phyloP scores from a whole-genome alignment of 2,329 filamentous ascomycete genomes.

The Phoma sp. region DNA sequence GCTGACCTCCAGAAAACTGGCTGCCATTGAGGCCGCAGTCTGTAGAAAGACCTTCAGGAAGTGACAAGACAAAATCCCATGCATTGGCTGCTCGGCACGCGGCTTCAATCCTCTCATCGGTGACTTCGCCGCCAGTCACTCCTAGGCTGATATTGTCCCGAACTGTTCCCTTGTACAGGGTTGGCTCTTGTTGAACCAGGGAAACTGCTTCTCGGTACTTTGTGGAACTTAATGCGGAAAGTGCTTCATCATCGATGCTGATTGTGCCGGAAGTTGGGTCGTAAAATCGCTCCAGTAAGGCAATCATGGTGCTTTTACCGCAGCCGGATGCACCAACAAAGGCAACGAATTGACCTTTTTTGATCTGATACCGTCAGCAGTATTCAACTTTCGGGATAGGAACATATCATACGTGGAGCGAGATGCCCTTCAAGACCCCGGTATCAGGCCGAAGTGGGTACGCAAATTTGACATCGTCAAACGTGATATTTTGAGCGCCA shows the following conservation, averaged over 20 bases:
- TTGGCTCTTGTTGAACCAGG: slow-evolving; percentile 56
- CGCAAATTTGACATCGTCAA: slow-evolving; percentile 77
- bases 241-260: slow-evolving; percentile 73
- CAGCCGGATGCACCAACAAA: slow-evolving; percentile 76
- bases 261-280: slow-evolving; percentile 76
- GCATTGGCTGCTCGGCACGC: slow-evolving; percentile 57
- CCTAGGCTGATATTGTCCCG: slow-evolving; percentile 59
- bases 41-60: slow-evolving; percentile 21
- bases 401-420: slow-evolving; percentile 73
- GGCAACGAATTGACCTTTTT: slow-evolving; percentile 61
- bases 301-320: slow-evolving; percentile 91
- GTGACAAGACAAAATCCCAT: slow-evolving; percentile 37
- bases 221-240: slow-evolving; percentile 43
- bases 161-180: slow-evolving; percentile 54
- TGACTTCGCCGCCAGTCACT: slow-evolving; percentile 30
- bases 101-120: slow-evolving; percentile 51
- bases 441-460: too few species aligned
- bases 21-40: slow-evolving; percentile 54
- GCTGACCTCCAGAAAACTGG: slow-evolving; percentile 76
- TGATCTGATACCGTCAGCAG: slow-evolving; percentile 73
- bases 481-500: too few species aligned
- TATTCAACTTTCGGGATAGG: too few species aligned
- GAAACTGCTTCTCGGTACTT: slow-evolving; percentile 74
- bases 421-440: too few species aligned
- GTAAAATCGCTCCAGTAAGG: slow-evolving; percentile 91